A percentile compares a stretch with the other conserved stretches of the same genome.
These are phyloP conservation scores for Aegilops sharonensis DNA, from an alignment of 176 grass and related monocot genomes.

Conservation along the genomic window DNA sequence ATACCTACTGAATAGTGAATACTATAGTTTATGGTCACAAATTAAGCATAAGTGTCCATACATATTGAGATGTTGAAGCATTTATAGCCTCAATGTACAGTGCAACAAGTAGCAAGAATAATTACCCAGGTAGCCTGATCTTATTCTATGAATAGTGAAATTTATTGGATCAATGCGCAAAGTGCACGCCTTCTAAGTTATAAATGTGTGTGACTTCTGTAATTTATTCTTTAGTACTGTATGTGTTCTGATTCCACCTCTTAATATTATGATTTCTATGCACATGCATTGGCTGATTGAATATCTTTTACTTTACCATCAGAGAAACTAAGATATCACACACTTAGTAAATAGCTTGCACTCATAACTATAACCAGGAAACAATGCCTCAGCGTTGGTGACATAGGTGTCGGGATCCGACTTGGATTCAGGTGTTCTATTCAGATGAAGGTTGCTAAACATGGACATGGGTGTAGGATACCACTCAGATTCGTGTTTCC, in stretches of 20 bases:
- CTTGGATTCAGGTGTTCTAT: neutral
- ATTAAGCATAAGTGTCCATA: neutral
- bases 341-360: neutral
- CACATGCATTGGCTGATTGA: neutral
- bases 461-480: neutral
- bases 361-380: neutral
- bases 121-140: neutral
- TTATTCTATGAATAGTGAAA: neutral
- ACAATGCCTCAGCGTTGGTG: neutral
- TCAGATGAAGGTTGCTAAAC: neutral
- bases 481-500: neutral
- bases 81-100: neutral
- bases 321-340: neutral
- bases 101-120: slow-evolving; percentile 4
- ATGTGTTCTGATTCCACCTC: neutral
- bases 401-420: neutral
- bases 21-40: slow-evolving; percentile 2
- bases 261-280: neutral
- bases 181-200: neutral
- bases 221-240: neutral
- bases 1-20: neutral
- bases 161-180: neutral
- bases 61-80: neutral
- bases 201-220: neutral
- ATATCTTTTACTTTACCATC: neutral